Evolutionary conservation across 768 basidiomycete genomes (phyloP), one percentile per base, ranked within the genome.

Genomic region (Xerocomus potaroensis): DNA sequence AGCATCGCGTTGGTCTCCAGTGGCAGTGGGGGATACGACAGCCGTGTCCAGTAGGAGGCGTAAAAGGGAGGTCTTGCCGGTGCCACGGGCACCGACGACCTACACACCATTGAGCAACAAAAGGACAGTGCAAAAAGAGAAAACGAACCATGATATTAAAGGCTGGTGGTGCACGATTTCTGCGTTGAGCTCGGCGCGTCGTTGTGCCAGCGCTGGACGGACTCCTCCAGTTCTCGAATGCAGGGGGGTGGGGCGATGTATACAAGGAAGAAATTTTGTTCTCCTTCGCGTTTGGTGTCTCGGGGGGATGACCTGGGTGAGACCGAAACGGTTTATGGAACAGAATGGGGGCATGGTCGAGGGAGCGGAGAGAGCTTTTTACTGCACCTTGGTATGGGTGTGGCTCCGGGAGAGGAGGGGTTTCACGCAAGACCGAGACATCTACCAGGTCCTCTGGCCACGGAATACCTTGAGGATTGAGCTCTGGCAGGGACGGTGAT

Each of bases 391-490:
- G 76, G 63, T 69, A 60, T 64, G 62, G 65, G 53, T 58, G 41
- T 69, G 68, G 58, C 66, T 64, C 48, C 63, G 62, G 50, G 45
- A 40, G 10, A 31, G 57, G 39, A 31, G 57, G 50, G 5, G 71
- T 66, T 58, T 80, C 71, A 43, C 79, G 78, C 49, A 87, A 77
- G 49, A 80, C 78, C 32, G 77, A 72, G 49, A 85, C 72, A 60
- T 91, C 86, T 33, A 92, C 81, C 29, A 92, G 77, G 66, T 83
- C 76, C 67, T 84, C 84, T 19, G 90, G 90, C 90, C 90, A 92
- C 47, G 84, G 84, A 31, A 89, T 85, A 29, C 82, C 86, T 58
- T 81, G 83, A 35, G 83, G 76, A 43, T 71, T 75, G 55, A 91
- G 76, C 60, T 88, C 81, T 47, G 90, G 90, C 30, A 91, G 76